These are phyloP conservation scores for Myrica gale DNA, from an alignment of 306 rosid species.

Conservation along the genomic window DNA sequence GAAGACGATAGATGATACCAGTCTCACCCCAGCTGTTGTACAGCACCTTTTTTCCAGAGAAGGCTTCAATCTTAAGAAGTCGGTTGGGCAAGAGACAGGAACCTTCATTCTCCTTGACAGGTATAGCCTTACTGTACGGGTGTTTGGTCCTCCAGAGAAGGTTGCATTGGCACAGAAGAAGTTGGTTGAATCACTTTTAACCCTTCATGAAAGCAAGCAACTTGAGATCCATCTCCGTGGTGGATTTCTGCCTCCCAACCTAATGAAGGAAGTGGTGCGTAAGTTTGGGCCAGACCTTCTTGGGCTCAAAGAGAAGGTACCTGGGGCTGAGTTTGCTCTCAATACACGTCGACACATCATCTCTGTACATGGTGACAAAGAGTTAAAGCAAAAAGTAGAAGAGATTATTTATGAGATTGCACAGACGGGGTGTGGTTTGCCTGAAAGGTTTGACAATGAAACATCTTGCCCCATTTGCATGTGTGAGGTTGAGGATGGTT, in stretches of 20 bases:
- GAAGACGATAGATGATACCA: conserved; percentile 48
- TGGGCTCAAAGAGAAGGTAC: conserved; percentile 69
- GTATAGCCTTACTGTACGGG: conserved; percentile 51
- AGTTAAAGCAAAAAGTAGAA: conserved; percentile 69
- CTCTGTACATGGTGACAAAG: conserved; percentile 52
- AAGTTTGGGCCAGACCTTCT: conserved; percentile 80
- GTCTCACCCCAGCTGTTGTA: conserved; percentile 64
- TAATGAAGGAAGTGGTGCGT: conserved; percentile 78
- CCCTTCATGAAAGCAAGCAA: conserved; percentile 65
- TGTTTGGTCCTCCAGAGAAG: conserved; percentile 57
- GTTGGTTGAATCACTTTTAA: conserved; percentile 52
- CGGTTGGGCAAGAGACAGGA: conserved; percentile 65
- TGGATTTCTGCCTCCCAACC: conserved; percentile 58
- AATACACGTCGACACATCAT: conserved; percentile 56
- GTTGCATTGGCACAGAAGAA: conserved; percentile 58
- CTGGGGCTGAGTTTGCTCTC: conserved; percentile 59
- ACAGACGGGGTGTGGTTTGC: conserved; percentile 32
- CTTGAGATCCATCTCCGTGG: conserved; percentile 70
- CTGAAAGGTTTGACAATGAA: conserved; percentile 36
- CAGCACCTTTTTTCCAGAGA: conserved; percentile 66
- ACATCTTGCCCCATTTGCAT: conserved; percentile 76
- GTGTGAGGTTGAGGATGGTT: conserved; percentile 81
- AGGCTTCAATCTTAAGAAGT: conserved; percentile 50
- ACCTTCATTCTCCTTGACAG: conserved; percentile 67
- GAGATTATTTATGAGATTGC: conserved; percentile 52